Base-by-base conservation (phyloP, 805 yeast genomes). In the Danielia oregonensis region DNA sequence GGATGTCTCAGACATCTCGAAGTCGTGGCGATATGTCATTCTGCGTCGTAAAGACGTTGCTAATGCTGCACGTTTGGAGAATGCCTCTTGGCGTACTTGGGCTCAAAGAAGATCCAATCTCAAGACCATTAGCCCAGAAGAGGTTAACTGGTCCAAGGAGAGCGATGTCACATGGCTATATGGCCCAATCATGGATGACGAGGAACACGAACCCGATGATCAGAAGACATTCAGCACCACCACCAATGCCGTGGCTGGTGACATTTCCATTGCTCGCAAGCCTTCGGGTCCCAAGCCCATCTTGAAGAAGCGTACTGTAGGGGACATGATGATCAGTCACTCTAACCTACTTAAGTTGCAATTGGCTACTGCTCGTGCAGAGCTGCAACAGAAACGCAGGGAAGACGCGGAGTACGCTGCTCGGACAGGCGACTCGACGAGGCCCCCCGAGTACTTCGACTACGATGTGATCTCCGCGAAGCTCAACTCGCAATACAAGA, bases 151-250 rank as follows among this genome's bases (percentile, higher is more conserved):
- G 99, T 79, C 87, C 28, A 93, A 94, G 61, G 99, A 93, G 51
- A 82, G 83, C 39, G 99, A 93, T 58, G 96, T 93, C 8, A 88
- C 97, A 1, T 93, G 98, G 98, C 73, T 93, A 10, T 93, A 91
- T 62, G 99, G 99, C 1, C 99, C 99, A 0, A 66, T 79, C 16
- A 68, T 76, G 36, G 70, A 68, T 37, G 79, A 74, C 36, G 67
- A 63, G 18, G 60, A 52, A 23, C 42, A 46, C 22, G 47, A 43
- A 14, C 36, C 33, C 13, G 47, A 46, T 22, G 43, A 39, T 24
- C 26, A 41, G 4, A 35, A 33, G 17, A 18, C 36, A 2, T 44
- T 40, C 29, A 44, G 36, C 23, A 63, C 67, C n/a, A 70, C 69
- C 2, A 56, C 67, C n/a, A 57, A 61, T 28, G 61, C 59, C 6